These are phyloP conservation scores for Pythium aphanidermatum DNA, from an alignment of 352 stramenopile species.

Conservation along the genomic window DNA sequence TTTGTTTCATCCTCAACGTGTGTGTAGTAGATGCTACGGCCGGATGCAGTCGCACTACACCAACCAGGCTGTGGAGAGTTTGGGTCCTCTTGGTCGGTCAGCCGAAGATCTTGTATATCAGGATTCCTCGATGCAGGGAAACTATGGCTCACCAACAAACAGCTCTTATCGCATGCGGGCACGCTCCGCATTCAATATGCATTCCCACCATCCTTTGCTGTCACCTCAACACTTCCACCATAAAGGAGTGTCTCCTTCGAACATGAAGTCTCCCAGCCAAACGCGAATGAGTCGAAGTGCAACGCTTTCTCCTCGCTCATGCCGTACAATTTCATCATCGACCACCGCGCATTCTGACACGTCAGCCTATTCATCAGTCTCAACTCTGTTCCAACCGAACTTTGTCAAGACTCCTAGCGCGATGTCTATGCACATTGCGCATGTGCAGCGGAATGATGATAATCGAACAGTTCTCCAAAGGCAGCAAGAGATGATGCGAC, in stretches of 20 bases:
- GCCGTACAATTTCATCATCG: conserved; percentile 4
- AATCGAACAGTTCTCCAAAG: conserved; percentile 11
- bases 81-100: conserved; percentile 6
- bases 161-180: too few species aligned
- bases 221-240: conserved; percentile 5
- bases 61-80: conserved; percentile 19
- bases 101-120: background rate
- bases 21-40: conserved; percentile 62
- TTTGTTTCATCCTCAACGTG: conserved; percentile 48
- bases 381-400: conserved; percentile 7
- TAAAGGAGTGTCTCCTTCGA: background rate
- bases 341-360: conserved; percentile 2
- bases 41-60: conserved; percentile 47
- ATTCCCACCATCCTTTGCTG: conserved; percentile 2
- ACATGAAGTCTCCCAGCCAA: background rate
- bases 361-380: conserved; percentile 1
- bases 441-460: conserved; percentile 7
- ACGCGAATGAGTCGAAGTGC: conserved; percentile 7
- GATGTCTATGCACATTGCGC: conserved; percentile 19
- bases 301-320: conserved; percentile 8
- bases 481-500: conserved; percentile 15
- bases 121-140: background rate
- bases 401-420: conserved; percentile 15
- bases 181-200: conserved; percentile 9
- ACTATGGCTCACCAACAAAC: conserved; percentile 7